These are phyloP conservation scores for Ramalina peruviana DNA, from an alignment of 495 filamentous ascomycete species.

Conservation along the genomic window DNA sequence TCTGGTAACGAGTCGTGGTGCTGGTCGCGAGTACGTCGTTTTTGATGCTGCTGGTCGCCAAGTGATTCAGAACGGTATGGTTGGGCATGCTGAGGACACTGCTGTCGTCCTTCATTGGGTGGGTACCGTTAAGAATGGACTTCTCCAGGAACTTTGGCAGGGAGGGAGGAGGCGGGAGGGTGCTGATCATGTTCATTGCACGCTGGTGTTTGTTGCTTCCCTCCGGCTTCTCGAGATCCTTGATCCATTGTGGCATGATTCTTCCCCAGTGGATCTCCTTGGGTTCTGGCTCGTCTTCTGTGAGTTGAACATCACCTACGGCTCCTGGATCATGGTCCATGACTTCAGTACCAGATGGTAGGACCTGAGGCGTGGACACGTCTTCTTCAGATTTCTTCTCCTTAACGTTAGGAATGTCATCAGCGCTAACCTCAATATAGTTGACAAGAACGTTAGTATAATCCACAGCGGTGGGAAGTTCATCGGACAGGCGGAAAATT, in stretches of 20 bases:
- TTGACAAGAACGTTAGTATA: slow-evolving; percentile 94
- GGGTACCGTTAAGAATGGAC: slow-evolving; percentile 82
- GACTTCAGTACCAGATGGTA: slow-evolving; percentile 24
- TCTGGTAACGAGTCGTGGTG: slow-evolving; percentile 89
- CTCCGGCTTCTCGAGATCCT: slow-evolving; percentile 73
- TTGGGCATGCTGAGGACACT: slow-evolving; percentile 93
- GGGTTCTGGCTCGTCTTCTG: slow-evolving; percentile 33
- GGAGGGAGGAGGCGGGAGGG: slow-evolving; percentile 67
- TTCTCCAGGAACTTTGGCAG: slow-evolving; percentile 87
- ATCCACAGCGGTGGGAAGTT: slow-evolving; percentile 87
- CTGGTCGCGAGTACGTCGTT: slow-evolving; percentile 91
- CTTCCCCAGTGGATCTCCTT: slow-evolving; percentile 23
- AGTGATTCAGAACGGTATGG: slow-evolving; percentile 89
- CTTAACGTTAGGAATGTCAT: slow-evolving; percentile 40
- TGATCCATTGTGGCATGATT: slow-evolving; percentile 69
- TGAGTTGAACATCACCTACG: slow-evolving; percentile 26
- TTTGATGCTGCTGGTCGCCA: slow-evolving; percentile 98
- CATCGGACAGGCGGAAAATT: slow-evolving; percentile 74
- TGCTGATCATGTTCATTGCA: slow-evolving; percentile 53
- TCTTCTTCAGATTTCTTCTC: slow-evolving; percentile 22
- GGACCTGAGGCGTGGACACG: slow-evolving; percentile 31
- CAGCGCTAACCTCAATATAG: slow-evolving; percentile 83
- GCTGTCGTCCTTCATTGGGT: slow-evolving; percentile 90
- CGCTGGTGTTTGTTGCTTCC: slow-evolving; percentile 55
- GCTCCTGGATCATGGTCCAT: slow-evolving; percentile 24